Percentiles rank a stretch among this genome's conserved stretches.
phyloP scores from a whole-genome alignment of 2,329 filamentous ascomycete species.

The Alternaria triticina region DNA sequence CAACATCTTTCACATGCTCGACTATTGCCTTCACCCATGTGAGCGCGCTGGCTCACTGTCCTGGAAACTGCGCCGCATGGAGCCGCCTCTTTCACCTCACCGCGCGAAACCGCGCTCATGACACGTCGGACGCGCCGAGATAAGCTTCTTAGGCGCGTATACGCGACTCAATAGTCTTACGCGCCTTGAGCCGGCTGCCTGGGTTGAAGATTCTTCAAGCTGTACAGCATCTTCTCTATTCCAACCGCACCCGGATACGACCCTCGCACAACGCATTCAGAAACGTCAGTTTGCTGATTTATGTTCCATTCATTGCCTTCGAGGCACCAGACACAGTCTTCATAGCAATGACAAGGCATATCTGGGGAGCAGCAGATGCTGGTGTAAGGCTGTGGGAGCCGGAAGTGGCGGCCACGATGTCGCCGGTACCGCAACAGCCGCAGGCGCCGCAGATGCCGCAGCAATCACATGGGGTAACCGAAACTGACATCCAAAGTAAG shows the following conservation, averaged over 20 bases:
- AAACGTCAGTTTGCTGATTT: background rate
- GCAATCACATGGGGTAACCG: background rate
- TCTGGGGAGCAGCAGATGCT: background rate
- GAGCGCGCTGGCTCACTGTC: background rate
- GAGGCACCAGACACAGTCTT: background rate
- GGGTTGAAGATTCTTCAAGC: background rate
- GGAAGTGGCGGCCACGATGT: background rate
- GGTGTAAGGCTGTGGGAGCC: slow-evolving; percentile 5
- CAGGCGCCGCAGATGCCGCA: no score
- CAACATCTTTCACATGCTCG: fast-evolving
- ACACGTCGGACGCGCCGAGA: background rate
- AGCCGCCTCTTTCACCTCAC: background rate
- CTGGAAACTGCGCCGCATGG: no score
- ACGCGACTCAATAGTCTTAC: background rate
- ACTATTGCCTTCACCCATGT: no score
- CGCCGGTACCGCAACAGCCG: no score
- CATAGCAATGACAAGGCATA: background rate
- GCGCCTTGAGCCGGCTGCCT: background rate
- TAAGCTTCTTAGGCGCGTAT: background rate
- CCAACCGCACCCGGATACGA: background rate
- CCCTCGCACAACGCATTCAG: background rate
- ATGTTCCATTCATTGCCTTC: no score
- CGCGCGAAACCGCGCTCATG: background rate
- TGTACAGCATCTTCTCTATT: background rate
- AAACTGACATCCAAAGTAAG: background rate